A percentile compares a stretch with the other conserved stretches of the same genome.
These are phyloP conservation scores for Leishmania gerbilli DNA, from an alignment of 208 protist genomes.

Conservation along the genomic window DNA sequence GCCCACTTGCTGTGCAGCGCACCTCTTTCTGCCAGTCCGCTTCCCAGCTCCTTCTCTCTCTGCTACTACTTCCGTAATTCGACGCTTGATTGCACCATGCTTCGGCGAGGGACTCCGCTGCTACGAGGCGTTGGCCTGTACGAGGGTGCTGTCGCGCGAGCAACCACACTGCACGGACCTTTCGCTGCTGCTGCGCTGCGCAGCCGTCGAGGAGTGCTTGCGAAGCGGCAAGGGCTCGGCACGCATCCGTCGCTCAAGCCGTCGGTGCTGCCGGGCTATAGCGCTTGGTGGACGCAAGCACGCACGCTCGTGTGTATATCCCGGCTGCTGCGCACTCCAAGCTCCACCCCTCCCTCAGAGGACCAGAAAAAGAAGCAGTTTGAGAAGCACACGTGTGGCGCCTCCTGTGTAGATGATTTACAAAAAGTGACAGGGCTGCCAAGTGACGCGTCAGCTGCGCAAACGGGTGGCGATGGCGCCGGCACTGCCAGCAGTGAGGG, in stretches of 20 bases:
- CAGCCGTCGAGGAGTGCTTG: constrained; percentile 1
- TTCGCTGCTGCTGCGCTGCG: constrained; percentile 3
- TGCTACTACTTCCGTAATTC: background rate
- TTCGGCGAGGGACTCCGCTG: background rate
- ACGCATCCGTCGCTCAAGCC: background rate
- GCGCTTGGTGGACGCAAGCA: constrained; percentile 8
- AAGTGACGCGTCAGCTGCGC: background rate
- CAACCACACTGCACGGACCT: background rate
- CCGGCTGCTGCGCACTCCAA: constrained; percentile 17
- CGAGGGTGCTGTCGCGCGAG: background rate
- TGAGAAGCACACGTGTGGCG: background rate
- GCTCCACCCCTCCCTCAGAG: constrained; percentile 14
- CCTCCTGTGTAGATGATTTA: background rate
- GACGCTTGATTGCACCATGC: background rate
- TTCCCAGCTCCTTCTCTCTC: background rate
- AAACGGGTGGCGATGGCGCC: background rate
- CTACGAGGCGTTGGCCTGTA: constrained; percentile 3
- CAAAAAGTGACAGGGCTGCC: background rate
- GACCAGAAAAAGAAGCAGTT: constrained; percentile 19
- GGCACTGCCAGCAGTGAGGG: background rate
- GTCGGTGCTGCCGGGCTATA: background rate
- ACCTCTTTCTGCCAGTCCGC: background rate
- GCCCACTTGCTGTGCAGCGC: background rate
- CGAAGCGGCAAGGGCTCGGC: background rate
- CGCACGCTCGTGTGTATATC: constrained; percentile 26